phyloP scores from a whole-genome alignment of 2,329 filamentous ascomycete species.

The Colletotrichum siamense region DNA sequence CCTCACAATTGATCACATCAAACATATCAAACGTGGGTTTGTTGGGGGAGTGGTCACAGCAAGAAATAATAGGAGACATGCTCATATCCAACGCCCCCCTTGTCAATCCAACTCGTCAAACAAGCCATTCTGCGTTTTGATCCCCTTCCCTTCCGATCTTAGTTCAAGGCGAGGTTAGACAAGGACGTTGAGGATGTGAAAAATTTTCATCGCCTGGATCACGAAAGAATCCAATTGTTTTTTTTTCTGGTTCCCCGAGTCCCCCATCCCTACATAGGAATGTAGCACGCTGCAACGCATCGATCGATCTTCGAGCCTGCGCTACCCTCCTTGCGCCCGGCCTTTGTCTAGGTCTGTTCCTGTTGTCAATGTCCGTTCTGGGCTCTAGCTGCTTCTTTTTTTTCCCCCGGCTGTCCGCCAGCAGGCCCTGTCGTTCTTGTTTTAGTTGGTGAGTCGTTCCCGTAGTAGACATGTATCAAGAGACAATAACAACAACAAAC shows the following conservation, averaged over 20 bases:
- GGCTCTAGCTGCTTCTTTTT: not conserved
- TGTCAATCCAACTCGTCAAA: slow-evolving; percentile 1
- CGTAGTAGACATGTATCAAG: not conserved
- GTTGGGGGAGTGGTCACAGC: slow-evolving; percentile 1
- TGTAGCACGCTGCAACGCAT: not conserved
- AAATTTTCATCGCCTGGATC: not conserved
- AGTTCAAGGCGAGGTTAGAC: not conserved
- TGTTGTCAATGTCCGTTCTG: slow-evolving; percentile 1
- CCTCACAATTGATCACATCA: not conserved
- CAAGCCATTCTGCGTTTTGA: slow-evolving; percentile 9
- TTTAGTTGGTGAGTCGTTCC: not conserved
- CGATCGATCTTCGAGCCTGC: slow-evolving; percentile 5
- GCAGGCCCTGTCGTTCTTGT: not conserved
- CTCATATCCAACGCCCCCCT: not conserved
- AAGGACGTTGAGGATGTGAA: not conserved
- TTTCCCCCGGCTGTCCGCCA: not conserved
- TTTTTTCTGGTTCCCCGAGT: not conserved
- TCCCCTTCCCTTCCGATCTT: not conserved
- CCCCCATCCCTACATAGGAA: not conserved
- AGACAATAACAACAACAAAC: slow-evolving; percentile 11
- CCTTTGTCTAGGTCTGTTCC: not conserved
- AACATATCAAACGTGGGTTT: not conserved
- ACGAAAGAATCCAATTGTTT: not conserved
- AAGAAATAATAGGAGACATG: not conserved
- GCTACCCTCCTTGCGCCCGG: not conserved